Evolutionary conservation across 2,329 filamentous ascomycete species (phyloP).

Genomic region (Microthyrium microscopicum): DNA sequence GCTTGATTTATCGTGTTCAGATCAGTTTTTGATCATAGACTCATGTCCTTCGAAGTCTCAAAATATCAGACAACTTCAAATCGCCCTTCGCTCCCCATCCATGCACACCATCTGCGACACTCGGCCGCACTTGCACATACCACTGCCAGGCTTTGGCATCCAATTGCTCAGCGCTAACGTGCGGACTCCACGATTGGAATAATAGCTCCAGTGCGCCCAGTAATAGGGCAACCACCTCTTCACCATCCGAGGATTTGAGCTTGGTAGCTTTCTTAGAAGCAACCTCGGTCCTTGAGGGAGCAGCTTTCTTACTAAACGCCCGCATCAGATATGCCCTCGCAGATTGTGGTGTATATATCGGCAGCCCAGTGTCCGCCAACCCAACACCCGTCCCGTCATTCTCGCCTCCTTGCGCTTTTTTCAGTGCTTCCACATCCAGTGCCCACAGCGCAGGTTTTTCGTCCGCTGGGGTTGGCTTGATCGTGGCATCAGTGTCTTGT

Average conservation of each 20-base stretch:
- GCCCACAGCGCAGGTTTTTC: conserved; percentile 38
- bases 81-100: conserved; percentile 74
- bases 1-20: too few species aligned
- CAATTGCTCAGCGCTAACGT: conserved; percentile 47
- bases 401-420: conserved; percentile 24
- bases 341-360: conserved; percentile 57
- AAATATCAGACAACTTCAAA: conserved; percentile 48
- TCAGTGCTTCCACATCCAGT: conserved; percentile 38
- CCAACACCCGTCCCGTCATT: neutral
- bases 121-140: conserved; percentile 63
- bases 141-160: conserved; percentile 65
- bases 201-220: conserved; percentile 56
- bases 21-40: neutral
- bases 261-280: conserved; percentile 10
- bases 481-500: conserved; percentile 11
- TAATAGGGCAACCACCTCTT: conserved; percentile 53
- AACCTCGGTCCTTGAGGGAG: conserved; percentile 11
- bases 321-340: conserved; percentile 43
- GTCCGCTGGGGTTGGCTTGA: neutral
- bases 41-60: conserved; percentile 34
- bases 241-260: conserved; percentile 24
- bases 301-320: conserved; percentile 42
- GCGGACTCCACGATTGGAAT: conserved; percentile 56
- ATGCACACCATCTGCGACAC: conserved; percentile 54
- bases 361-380: conserved; percentile 32